Percentiles rank a stretch among this genome's conserved stretches.
Evolutionary conservation across 495 filamentous ascomycete species (phyloP).

Genomic region (Daldinia concentrica): DNA sequence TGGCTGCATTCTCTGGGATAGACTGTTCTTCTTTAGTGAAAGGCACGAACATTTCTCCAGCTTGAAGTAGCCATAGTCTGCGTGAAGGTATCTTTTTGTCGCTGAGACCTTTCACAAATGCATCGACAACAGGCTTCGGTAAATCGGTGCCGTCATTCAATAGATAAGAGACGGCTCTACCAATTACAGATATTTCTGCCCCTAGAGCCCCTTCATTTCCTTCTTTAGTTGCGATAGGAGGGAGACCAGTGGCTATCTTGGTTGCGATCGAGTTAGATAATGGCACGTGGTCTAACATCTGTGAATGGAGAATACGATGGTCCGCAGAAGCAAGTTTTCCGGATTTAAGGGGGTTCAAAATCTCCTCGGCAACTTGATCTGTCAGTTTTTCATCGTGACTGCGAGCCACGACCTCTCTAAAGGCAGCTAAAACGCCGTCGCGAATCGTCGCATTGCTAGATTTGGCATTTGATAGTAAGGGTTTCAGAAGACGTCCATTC

Average conservation of each 20-base stretch:
- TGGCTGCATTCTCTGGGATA: slow-evolving; percentile 56
- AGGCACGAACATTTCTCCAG: slow-evolving; percentile 76
- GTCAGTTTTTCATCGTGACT: slow-evolving; percentile 66
- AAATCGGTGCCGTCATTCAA: slow-evolving; percentile 66
- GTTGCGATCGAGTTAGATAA: slow-evolving; percentile 64
- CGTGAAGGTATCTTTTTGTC: slow-evolving; percentile 85
- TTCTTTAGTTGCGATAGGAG: slow-evolving; percentile 75
- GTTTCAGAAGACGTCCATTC: slow-evolving; percentile 76
- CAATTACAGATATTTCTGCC: slow-evolving; percentile 76
- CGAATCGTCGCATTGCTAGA: slow-evolving; percentile 83
- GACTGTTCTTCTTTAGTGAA: slow-evolving; percentile 55
- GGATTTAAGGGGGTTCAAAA: slow-evolving; percentile 78
- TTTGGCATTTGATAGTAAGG: slow-evolving; percentile 85
- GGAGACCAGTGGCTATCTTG: slow-evolving; percentile 72
- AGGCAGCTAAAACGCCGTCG: slow-evolving; percentile 76
- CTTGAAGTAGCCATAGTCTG: slow-evolving; percentile 79
- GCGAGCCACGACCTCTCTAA: slow-evolving; percentile 67
- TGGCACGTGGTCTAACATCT: slow-evolving; percentile 74
- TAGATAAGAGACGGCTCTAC: slow-evolving; percentile 66
- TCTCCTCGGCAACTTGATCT: slow-evolving; percentile 75
- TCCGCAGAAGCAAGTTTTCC: slow-evolving; percentile 83
- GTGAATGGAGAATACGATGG: slow-evolving; percentile 79
- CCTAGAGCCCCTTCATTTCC: slow-evolving; percentile 82
- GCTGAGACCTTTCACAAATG: slow-evolving; percentile 79
- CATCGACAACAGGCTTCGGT: slow-evolving; percentile 70